Evolutionary conservation across 108 stramenopile species (phyloP).

Genomic region (Ochromonas danica): DNA sequence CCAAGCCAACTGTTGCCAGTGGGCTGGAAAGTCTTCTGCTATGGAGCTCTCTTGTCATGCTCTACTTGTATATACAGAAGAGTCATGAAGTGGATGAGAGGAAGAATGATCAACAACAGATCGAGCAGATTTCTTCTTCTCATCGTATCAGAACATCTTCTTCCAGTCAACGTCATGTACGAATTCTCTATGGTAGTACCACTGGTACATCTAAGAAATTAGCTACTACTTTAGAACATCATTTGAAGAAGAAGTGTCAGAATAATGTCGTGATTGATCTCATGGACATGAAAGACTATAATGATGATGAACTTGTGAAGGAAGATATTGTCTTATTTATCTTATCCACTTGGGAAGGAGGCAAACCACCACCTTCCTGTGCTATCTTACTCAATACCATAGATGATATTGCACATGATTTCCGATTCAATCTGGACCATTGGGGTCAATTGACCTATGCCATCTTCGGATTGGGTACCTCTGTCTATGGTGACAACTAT

Average conservation of each 20-base stretch:
- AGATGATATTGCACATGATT: constrained; percentile 26
- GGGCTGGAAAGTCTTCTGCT: no score
- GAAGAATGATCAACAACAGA: no score
- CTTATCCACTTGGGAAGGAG: constrained; percentile 24
- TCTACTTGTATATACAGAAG: no score
- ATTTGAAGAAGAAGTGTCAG: background rate
- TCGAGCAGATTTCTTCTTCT: no score
- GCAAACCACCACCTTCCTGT: background rate
- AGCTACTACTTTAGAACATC: background rate
- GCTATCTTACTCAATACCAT: background rate
- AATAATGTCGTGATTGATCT: background rate
- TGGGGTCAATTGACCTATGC: background rate
- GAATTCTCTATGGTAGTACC: constrained; percentile 4
- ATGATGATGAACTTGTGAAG: background rate
- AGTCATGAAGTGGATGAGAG: no score
- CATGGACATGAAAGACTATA: background rate
- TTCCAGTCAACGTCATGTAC: background rate
- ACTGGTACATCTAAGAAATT: background rate
- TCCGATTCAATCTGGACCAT: background rate
- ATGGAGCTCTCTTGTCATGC: no score
- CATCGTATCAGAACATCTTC: no score
- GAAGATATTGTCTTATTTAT: constrained; percentile 6
- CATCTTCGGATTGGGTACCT: constrained; percentile 9
- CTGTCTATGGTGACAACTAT: constrained; percentile 20
- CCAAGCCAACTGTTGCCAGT: no score